Conservation (phyloP, 306 rosid species). For the Dryas alaskensis region DNA sequence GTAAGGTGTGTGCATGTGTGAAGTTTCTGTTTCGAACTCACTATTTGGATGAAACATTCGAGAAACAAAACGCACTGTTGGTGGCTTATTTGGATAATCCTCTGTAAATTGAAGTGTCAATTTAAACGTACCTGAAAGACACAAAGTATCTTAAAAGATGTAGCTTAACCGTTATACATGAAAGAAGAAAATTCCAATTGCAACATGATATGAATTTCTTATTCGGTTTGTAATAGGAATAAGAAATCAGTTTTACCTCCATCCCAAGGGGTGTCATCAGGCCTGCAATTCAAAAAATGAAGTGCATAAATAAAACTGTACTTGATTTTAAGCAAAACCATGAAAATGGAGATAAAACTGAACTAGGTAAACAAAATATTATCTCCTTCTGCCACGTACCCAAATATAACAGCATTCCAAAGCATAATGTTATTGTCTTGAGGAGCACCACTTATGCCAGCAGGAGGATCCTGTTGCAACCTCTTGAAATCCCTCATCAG, state of each 20-base stretch:
- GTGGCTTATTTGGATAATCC: constrained; percentile 98
- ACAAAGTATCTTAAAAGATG: constrained; percentile 13
- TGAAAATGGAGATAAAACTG: constrained; percentile 6
- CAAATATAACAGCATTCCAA: constrained; percentile 98
- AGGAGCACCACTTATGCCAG: constrained; percentile 95
- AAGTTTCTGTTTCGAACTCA: constrained; percentile 40
- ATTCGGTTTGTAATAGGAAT: constrained; percentile 12
- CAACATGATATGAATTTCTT: constrained; percentile 13
- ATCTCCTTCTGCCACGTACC: constrained; percentile 48
- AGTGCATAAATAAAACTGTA: constrained; percentile 21
- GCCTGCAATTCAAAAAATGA: constrained; percentile 53
- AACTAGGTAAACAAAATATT: neutral
- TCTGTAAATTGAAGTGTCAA: constrained; percentile 86
- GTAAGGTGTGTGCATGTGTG: neutral
- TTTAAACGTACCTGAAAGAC: constrained; percentile 82
- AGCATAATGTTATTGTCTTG: constrained; percentile 93
- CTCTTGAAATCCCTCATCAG: constrained; percentile 94
- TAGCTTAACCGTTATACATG: neutral
- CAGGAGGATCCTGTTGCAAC: constrained; percentile 93
- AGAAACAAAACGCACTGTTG: constrained; percentile 91
- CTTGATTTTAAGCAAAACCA: constrained; percentile 7
- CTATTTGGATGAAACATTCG: constrained; percentile 99
- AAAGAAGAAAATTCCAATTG: constrained; percentile 1
- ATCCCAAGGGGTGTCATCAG: constrained; percentile 98
- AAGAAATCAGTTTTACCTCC: constrained; percentile 64